Evolutionary conservation across 108 stramenopile species (phyloP), one percentile per base, ranked within the genome.

Genomic region (Conticribra weissflogii): DNA sequence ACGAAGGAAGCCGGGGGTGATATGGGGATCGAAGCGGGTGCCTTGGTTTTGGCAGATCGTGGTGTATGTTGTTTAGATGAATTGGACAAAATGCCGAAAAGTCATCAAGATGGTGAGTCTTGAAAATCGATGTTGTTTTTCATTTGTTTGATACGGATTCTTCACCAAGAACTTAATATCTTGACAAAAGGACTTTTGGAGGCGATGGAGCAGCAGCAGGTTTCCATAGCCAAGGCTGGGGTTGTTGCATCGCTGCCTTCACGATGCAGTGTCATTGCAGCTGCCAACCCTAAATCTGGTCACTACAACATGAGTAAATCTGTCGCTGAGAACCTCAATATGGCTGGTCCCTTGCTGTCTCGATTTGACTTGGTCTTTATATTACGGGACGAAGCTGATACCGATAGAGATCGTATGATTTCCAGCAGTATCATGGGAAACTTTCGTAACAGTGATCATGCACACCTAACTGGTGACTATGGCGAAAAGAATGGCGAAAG

Each of bases 51-150:
- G 33, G 95, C 96, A 0, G 98, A 98, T 69, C 87, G 92, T 63
- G 99, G 98, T 30, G 89, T 98, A 7, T 97, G 97, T 72, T 98
- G 97, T 78, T 97, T 99, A 67, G 99, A 99, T 68, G 99, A 99
- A 70, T 90, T 99, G 54, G 99, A 99, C 78, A 99, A 99, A 70
- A 95, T 98, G 96, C 75, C 79, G 1, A 90, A 86, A 60, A 90
- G 82, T 50, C 84, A 92, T 69, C 84, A 90, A 68, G 94, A 92
- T 72, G 94, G 88, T 54, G 57, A 78, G 76, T 32, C 22, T 45
- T 34, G 23, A 53, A n/a, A n/a, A n/a, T n/a, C n/a, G n/a, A n/a
- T n/a, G n/a, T n/a, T n/a, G n/a, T n/a, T n/a, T n/a, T n/a, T n/a
- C n/a, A n/a, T n/a, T n/a, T n/a, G n/a, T n/a, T n/a, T n/a, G n/a